Evolutionary conservation across 164 flowering plant species (phyloP).

Genomic region (Vitis amurensis): DNA sequence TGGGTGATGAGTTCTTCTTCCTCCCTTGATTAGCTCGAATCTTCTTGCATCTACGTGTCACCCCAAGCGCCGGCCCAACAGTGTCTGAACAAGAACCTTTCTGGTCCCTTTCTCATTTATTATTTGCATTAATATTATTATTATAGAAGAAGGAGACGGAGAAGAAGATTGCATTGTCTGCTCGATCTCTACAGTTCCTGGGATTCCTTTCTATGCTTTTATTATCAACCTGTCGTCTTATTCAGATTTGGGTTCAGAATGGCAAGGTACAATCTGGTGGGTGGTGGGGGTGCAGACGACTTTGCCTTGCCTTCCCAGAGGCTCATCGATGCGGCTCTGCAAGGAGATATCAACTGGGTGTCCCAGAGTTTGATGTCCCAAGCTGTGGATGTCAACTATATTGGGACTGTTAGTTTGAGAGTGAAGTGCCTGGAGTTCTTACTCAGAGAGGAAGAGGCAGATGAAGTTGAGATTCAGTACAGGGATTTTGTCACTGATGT

Average conservation of each 20-base stretch:
- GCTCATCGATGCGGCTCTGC: slow-evolving; percentile 23
- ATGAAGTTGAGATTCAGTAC: slow-evolving; percentile 21
- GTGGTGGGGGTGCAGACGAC: slow-evolving; percentile 9
- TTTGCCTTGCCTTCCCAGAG: slow-evolving; percentile 15
- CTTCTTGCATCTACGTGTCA: background rate
- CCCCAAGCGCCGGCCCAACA: background rate
- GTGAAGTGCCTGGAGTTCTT: slow-evolving; percentile 14
- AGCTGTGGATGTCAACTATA: slow-evolving; percentile 19
- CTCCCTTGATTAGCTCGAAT: background rate
- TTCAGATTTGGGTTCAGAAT: slow-evolving; percentile 1
- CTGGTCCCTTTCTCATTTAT: background rate
- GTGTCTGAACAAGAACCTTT: background rate
- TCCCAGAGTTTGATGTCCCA: slow-evolving; percentile 11
- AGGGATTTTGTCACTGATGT: slow-evolving; percentile 28
- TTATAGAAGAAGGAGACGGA: background rate
- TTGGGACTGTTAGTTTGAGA: slow-evolving; percentile 26
- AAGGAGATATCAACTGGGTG: slow-evolving; percentile 15
- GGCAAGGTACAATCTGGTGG: background rate
- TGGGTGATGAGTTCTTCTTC: too few species aligned
- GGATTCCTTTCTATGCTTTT: slow-evolving; percentile 1
- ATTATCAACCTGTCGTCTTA: background rate
- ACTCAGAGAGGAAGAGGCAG: slow-evolving; percentile 17
- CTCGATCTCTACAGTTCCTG: background rate
- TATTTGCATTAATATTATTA: background rate
- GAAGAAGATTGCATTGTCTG: slow-evolving; percentile 1